These are phyloP conservation scores for Quambalaria eucalypti DNA, from an alignment of 1,284 basidiomycete genomes.

Conservation along the genomic window DNA sequence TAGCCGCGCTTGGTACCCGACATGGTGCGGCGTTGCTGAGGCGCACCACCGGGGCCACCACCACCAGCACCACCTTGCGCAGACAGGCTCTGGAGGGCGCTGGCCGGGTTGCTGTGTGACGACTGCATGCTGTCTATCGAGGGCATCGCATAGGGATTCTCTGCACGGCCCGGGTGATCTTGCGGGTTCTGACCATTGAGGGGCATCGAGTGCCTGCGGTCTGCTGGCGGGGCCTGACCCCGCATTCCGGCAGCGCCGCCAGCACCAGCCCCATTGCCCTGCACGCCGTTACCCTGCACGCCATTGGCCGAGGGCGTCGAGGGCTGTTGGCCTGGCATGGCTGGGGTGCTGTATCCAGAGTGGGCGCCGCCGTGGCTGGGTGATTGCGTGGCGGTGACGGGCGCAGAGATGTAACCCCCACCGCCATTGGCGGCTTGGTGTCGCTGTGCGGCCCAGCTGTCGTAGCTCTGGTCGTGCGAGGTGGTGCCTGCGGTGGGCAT, in stretches of 20 bases:
- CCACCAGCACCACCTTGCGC: background rate
- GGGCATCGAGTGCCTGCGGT: background rate
- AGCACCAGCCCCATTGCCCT: background rate
- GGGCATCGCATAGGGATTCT: background rate
- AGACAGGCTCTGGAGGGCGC: background rate
- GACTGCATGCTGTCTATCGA: background rate
- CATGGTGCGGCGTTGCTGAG: background rate
- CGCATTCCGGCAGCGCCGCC: background rate
- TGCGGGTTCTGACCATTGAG: background rate
- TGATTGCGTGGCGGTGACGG: background rate
- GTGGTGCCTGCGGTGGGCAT: background rate
- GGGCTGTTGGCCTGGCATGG: background rate
- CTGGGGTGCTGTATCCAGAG: conserved; percentile 1
- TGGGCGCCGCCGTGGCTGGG: background rate
- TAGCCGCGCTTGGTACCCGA: background rate
- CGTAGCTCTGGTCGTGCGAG: background rate
- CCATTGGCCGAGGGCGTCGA: background rate
- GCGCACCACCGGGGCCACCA: background rate
- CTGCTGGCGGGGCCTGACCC: background rate
- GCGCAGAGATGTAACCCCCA: background rate
- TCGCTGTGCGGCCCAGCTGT: background rate
- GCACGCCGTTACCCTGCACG: background rate
- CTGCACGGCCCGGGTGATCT: background rate
- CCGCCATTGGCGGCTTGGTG: background rate
- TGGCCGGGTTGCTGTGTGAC: background rate